Evolutionary conservation across 352 stramenopile genomes (phyloP).

Genomic region (Globisporangium orthogonon): DNA sequence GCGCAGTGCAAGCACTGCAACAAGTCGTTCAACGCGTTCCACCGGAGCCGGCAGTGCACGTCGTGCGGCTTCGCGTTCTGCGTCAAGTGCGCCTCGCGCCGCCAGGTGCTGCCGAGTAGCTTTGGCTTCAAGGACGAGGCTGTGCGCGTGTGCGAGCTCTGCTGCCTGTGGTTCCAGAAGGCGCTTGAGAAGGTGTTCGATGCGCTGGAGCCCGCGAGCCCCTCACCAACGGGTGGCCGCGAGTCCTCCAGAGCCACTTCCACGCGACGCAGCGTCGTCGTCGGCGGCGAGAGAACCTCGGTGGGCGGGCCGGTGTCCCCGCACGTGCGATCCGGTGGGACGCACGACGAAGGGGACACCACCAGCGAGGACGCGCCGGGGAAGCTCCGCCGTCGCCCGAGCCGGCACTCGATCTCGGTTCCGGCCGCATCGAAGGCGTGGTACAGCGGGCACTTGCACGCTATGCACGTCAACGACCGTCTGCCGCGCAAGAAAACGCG

Average conservation of each 20-base stretch:
- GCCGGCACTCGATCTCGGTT: slow-evolving; percentile 20
- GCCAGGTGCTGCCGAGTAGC: slow-evolving; percentile 41
- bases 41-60: slow-evolving; percentile 51
- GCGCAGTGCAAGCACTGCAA: slow-evolving; percentile 41
- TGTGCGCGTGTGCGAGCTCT: slow-evolving; percentile 54
- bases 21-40: slow-evolving; percentile 67
- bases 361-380: slow-evolving; percentile 12
- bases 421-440: slow-evolving; percentile 26
- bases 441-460: slow-evolving; percentile 65
- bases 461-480: slow-evolving; percentile 64
- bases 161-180: slow-evolving; percentile 56
- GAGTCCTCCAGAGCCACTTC: too few relatives aligned
- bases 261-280: neutral
- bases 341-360: slow-evolving; percentile 16
- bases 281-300: slow-evolving; percentile 14
- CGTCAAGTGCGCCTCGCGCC: slow-evolving; percentile 51
- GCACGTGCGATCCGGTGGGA: slow-evolving; percentile 2
- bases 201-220: slow-evolving; percentile 30
- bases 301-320: slow-evolving; percentile 16
- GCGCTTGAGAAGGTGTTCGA: slow-evolving; percentile 67
- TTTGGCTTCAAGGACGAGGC: slow-evolving; percentile 51
- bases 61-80: slow-evolving; percentile 59
- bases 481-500: slow-evolving; percentile 46
- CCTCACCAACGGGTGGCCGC: too few relatives aligned
- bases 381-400: slow-evolving; percentile 18